Base-by-base conservation (phyloP, 2,329 filamentous ascomycete genomes). In the Botryotinia calthae region DNA sequence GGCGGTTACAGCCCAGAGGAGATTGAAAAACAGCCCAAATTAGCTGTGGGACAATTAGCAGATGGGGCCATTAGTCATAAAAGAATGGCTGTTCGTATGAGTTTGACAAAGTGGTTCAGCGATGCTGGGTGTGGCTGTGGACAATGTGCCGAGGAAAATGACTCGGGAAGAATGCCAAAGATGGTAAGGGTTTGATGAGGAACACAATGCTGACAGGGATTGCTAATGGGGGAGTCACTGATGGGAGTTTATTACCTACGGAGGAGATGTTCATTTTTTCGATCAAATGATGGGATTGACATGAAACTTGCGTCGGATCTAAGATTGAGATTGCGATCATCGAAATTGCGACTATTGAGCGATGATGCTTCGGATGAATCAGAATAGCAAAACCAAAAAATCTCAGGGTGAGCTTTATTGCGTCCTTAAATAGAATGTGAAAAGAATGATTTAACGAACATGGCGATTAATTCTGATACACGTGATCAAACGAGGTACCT, bases 71-170 rank as follows among this genome's bases (percentile, higher is more conserved):
- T 58, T 10, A 70, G 46, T 2, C 73, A 74, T 51, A 56, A 59
- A 7, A 44, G 76, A 46, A 42, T 59, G 22, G 66, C n/a, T 5
- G 75, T 74, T 61, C 68, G 77, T n/a, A 51, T 25, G 1, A 69
- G 63, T 62, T 58, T 80, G 8, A 46, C 63, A 6, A 79, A 79
- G 69, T 79, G 79, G 79, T 79, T 79, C 62, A 63, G 70, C 1
- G 18, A 42, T 31, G 69, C 62, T n/a, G 78, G 77, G 4, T 80
- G 79, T 70, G 79, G 79, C 0, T 68, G 65, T 44, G 37, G 25
- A 28, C 48, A 67, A 28, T 68, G 65, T 56, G 65, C 10, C 0
- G 48, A 31, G 48, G 65, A 68, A 20, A 56, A 68, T 31, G 34
- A 22, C 1, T 8, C 8, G 25, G 65, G n/a, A 1, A 16, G 28